These are phyloP conservation scores for Cairneyella variabilis DNA, from an alignment of 495 filamentous ascomycete genomes.

Conservation along the genomic window DNA sequence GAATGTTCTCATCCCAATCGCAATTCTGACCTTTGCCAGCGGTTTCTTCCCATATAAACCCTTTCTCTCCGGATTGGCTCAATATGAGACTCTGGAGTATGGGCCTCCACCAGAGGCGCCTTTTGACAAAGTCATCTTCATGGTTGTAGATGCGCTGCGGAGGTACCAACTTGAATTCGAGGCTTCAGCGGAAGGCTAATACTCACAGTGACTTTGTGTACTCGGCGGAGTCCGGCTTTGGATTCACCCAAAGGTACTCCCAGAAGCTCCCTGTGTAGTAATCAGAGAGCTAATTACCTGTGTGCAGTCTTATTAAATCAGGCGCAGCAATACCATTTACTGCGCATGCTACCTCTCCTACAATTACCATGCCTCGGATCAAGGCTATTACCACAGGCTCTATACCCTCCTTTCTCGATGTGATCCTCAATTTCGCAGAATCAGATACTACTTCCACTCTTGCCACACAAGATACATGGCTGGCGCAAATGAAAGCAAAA, in stretches of 20 bases:
- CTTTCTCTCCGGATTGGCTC: constrained; percentile 77
- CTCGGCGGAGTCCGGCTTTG: constrained; percentile 73
- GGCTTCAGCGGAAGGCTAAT: constrained; percentile 5
- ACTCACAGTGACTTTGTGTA: constrained; percentile 87
- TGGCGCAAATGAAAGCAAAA: constrained; percentile 82
- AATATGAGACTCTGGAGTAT: constrained; percentile 48
- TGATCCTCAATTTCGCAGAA: constrained; percentile 95
- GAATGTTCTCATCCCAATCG: constrained; percentile 74
- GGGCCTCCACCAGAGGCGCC: constrained; percentile 51
- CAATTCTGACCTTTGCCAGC: constrained; percentile 77
- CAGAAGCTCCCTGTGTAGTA: neutral
- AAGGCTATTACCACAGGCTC: constrained; percentile 98
- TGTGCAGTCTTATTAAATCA: constrained; percentile 69
- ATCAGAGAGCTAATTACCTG: constrained; percentile 19
- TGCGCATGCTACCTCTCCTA: constrained; percentile 91
- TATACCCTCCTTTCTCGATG: constrained; percentile 93
- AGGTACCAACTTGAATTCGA: constrained; percentile 54
- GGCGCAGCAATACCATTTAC: constrained; percentile 90
- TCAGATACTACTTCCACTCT: constrained; percentile 85
- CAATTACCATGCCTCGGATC: constrained; percentile 96
- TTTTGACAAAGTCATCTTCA: constrained; percentile 91
- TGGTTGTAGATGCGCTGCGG: constrained; percentile 94
- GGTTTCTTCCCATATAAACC: constrained; percentile 99
- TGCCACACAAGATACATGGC: constrained; percentile 87
- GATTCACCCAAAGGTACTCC: constrained; percentile 80